Evolutionary conservation across 352 stramenopile genomes (phyloP), one percentile per base, ranked within the genome.

Genomic region (Albugo candida): DNA sequence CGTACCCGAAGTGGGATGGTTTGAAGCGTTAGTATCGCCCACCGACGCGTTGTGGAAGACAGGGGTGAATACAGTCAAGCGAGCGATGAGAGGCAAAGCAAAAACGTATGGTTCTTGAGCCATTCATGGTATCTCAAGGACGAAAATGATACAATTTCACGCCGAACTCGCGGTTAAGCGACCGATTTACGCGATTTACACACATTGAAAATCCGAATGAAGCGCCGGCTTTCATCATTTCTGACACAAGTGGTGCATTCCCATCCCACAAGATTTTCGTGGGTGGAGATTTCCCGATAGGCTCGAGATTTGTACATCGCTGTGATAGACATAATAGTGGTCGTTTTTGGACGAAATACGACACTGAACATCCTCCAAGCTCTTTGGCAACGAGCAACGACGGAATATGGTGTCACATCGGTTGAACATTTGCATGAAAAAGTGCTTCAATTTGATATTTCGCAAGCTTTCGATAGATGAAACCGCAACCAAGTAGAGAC

Each of bases 221-320:
- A 74, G 51, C 67, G 79, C 34, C 62, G 70, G 2, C 56, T 77
- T 5, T 60, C 63, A 12, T 82, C 65, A 31, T 54, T 86, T 42
- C 58, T 60, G 11, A 75, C 73, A 46, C 70, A 86, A 20, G 63
- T 82, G 11, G 36, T 81, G 36, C 67, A 68, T 14, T 82, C 68
- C 39, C 67, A 70, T 24, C 68, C 70, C 13, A 65, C 70, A 1
- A 60, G 81, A 37, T 61, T 73, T 49, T 82, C 73, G 1, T 86
- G 73, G 73, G 45, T 79, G 48, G 63, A 67, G 3, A 55, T 86
- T 5, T 70, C 69, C 17, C 66, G 75, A 38, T 74, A 67, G 10
- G 72, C 77, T 53, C 82, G 83, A 36, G 68, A 81, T 47, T 48
- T 83, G 10, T 82, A 81, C 48, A 65, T 83, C 35, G 59, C 67